Evolutionary conservation across 805 yeast species (phyloP), one percentile per base, ranked within the genome.

Genomic region (Candida fluviatilis): DNA sequence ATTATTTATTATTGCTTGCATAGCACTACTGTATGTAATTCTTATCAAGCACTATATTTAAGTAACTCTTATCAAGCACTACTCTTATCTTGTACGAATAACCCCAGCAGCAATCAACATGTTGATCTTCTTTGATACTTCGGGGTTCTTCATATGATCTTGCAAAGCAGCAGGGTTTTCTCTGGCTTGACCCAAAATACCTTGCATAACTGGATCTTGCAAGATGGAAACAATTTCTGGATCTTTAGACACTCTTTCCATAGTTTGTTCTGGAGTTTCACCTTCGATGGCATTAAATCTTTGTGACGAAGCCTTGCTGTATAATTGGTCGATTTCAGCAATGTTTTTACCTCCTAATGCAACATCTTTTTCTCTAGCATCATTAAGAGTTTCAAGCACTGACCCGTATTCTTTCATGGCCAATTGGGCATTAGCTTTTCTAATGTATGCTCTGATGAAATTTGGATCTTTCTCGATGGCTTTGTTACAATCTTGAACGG

Each of bases 71-170:
- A n/a, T n/a, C n/a, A n/a, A n/a, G n/a, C n/a, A n/a, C n/a, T n/a
- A n/a, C 24, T 21, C 6, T 33, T 59, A 82, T 58, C 95, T 82
- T 23, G 95, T 88, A 60, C 96, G 83, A 55, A 93, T 90, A 40
- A 93, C 85, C 62, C 99, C 99, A 14, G 98, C 96, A 40, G 97
- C 96, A 60, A 90, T 83, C 62, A 93, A 76, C 51, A 84, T 75
- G 62, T 84, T 83, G 52, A 93, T 81, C 78, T 93, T 93, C 62
- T 81, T 82, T 57, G 81, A 78, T 36, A 93, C 85, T 44, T 81
- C 95, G 29, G 99, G 98, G 66, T 93, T 93, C 73, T 80, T 85
- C 96, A 93, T 89, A 67, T 93, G 99, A 54, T 91, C 97, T 60
- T 86, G 95, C 52, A 93, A 75, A 39, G 98, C 98, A 32, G 96